These are phyloP conservation scores for Metschnikowia koreensis DNA, from an alignment of 805 yeast genomes.

Conservation along the genomic window DNA sequence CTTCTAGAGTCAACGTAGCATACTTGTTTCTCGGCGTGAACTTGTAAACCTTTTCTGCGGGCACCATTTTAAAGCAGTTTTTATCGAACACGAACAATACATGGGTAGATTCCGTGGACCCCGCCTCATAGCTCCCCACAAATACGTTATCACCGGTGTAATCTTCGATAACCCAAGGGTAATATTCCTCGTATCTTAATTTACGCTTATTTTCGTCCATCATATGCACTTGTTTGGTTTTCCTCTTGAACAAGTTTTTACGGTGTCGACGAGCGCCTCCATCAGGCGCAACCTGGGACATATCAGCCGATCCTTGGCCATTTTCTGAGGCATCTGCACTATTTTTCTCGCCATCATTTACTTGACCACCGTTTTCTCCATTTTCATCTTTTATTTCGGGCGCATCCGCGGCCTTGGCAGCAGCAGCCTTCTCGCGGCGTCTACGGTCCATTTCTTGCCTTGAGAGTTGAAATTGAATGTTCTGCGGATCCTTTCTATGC, in stretches of 20 bases:
- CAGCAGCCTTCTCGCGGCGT: slow-evolving; percentile 35
- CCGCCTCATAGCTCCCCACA: slow-evolving; percentile 96
- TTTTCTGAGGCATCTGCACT: slow-evolving; percentile 13
- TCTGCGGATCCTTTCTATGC: slow-evolving; percentile 92
- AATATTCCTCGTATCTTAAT: slow-evolving; percentile 90
- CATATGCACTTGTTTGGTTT: slow-evolving; percentile 79
- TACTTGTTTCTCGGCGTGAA: slow-evolving; percentile 92
- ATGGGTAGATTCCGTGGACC: slow-evolving; percentile 72
- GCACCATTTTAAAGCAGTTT: slow-evolving; percentile 89
- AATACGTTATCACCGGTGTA: slow-evolving; percentile 91
- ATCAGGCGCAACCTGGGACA: slow-evolving; percentile 85
- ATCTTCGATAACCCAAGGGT: slow-evolving; percentile 98
- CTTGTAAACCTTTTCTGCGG: slow-evolving; percentile 90
- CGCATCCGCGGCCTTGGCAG: slow-evolving; percentile 17
- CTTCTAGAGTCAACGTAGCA: slow-evolving; percentile 91
- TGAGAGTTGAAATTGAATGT: slow-evolving; percentile 81
- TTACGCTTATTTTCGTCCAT: slow-evolving; percentile 81
- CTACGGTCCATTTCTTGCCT: slow-evolving; percentile 68
- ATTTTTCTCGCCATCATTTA: slow-evolving; percentile 14
- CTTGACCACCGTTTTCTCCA: slow-evolving; percentile 12
- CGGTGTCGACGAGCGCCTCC: slow-evolving; percentile 75
- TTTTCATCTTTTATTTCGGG: slow-evolving; percentile 15
- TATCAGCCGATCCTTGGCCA: slow-evolving; percentile 35
- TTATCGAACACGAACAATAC: slow-evolving; percentile 82
- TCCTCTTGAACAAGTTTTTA: slow-evolving; percentile 60